Evolutionary conservation across 2,329 filamentous ascomycete genomes (phyloP), one percentile per base, ranked within the genome.

Genomic region (Coleophoma crateriformis): DNA sequence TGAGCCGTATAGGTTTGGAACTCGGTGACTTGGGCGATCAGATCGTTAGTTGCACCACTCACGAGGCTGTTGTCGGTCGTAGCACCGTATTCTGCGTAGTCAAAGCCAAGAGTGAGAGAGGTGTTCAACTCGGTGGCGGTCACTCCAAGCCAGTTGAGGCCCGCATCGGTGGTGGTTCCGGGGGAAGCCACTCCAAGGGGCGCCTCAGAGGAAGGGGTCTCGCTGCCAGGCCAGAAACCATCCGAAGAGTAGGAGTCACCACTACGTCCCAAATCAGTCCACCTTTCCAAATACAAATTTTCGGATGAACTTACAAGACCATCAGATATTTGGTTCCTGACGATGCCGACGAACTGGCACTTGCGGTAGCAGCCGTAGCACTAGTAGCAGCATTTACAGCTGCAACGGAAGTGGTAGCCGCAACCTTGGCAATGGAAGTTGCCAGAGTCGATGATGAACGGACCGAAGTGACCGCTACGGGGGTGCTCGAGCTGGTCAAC

Each of bases 311-410:
- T 44, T 44, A 44, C 41, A 33, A 44, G 41, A 44, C 15, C 41
- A 44, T 44, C 19, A 44, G 41, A n/a, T 44, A 44, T 44, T 44
- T 44, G 20, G 41, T 44, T 44, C 41, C 41, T n/a, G 41, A 44
- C 10, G 41, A 44, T 44, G 41, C 41, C n/a, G 32, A 12, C 12
- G 41, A 44, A n/a, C 41, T 44, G 15, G 41, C 41, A 15, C 22
- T 33, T 32, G 41, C n/a, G 8, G 41, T 20, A 17, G 41, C 41
- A 17, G 20, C 12, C 32, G 41, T 32, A 44, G 41, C 4, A 27
- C 41, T 44, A 15, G 41, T 44, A 44, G 40, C 13, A 7, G 17
- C 20, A 8, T 43, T 43, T 10, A 43, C 40, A 22, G 20, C 17
- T 17, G 22, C 14, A 12, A 43, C 40, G 8, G 40, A 43, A 3